These are phyloP conservation scores for Drosera capensis DNA, from an alignment of 148 eudicot species.

Conservation along the genomic window DNA sequence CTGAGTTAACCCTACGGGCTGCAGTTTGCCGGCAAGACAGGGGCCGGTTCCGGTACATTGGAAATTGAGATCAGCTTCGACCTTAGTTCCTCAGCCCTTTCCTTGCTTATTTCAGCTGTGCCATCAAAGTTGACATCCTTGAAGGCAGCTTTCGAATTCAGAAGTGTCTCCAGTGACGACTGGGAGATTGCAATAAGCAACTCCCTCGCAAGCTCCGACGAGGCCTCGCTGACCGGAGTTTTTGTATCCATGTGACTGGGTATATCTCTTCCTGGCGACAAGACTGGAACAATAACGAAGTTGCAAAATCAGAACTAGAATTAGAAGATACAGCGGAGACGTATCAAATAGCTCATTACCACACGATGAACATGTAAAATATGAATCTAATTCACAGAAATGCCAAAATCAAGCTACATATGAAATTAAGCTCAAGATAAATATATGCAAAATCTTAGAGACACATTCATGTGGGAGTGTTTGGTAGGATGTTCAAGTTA, in stretches of 20 bases:
- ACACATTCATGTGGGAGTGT: too few relatives aligned
- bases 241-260: slow-evolving; percentile 24
- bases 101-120: slow-evolving; percentile 3
- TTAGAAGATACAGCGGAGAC: too few relatives aligned
- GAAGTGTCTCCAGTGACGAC: slow-evolving; percentile 16
- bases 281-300: too few relatives aligned
- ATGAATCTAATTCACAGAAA: too few relatives aligned
- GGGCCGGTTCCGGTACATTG: slow-evolving; percentile 11
- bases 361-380: too few relatives aligned
- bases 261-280: not conserved
- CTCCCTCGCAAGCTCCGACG: slow-evolving; percentile 32
- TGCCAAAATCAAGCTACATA: too few relatives aligned
- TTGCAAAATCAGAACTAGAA: too few relatives aligned
- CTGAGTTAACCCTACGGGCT: not conserved
- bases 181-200: slow-evolving; percentile 41
- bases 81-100: slow-evolving; percentile 22
- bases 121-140: slow-evolving; percentile 2
- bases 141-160: slow-evolving; percentile 2
- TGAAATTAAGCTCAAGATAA: too few relatives aligned
- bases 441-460: too few relatives aligned
- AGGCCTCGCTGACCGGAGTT: slow-evolving; percentile 16
- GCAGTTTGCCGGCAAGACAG: not conserved
- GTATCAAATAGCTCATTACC: too few relatives aligned
- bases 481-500: too few relatives aligned
- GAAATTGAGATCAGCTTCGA: slow-evolving; percentile 38